Percentiles rank a stretch among this genome's conserved stretches.
Conservation (phyloP, 2,329 filamentous ascomycete species). For the Curvularia spicifera region DNA sequence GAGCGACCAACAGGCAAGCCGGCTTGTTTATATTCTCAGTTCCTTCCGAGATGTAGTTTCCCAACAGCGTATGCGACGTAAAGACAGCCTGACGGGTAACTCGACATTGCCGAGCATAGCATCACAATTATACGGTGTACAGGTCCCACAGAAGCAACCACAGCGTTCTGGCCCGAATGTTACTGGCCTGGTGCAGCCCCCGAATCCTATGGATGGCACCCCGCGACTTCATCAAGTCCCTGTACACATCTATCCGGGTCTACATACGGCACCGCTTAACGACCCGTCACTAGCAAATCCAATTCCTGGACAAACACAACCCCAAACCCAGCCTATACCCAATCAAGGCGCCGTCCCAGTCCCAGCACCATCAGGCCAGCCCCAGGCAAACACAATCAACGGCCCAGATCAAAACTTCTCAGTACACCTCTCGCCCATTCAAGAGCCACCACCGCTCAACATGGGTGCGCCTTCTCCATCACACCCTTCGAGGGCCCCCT, state of each 20-base stretch:
- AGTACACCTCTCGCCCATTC: constrained; percentile 40
- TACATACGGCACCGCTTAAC: constrained; percentile 38
- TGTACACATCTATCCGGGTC: constrained; percentile 47
- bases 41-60: constrained; percentile 49
- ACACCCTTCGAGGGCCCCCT: constrained; percentile 28
- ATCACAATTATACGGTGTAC: constrained; percentile 42
- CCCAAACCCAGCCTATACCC: neutral
- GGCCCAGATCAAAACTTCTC: constrained; percentile 30
- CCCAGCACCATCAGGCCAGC: neutral
- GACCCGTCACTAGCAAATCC: constrained; percentile 16
- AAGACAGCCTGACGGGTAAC: constrained; percentile 33
- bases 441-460: constrained; percentile 28
- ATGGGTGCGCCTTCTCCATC: constrained; percentile 15
- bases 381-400: constrained; percentile 14
- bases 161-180: constrained; percentile 11
- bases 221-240: constrained; percentile 44
- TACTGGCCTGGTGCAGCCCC: constrained; percentile 12
- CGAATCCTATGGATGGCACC: constrained; percentile 25
- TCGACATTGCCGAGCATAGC: constrained; percentile 42
- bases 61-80: constrained; percentile 38
- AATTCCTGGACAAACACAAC: neutral
- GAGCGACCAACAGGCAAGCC: constrained; percentile 50
- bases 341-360: neutral
- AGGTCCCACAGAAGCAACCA: constrained; percentile 23
- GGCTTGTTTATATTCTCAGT: constrained; percentile 48